phyloP scores from a whole-genome alignment of 2,329 filamentous ascomycete genomes.

The Tolypocladium ovalisporum region DNA sequence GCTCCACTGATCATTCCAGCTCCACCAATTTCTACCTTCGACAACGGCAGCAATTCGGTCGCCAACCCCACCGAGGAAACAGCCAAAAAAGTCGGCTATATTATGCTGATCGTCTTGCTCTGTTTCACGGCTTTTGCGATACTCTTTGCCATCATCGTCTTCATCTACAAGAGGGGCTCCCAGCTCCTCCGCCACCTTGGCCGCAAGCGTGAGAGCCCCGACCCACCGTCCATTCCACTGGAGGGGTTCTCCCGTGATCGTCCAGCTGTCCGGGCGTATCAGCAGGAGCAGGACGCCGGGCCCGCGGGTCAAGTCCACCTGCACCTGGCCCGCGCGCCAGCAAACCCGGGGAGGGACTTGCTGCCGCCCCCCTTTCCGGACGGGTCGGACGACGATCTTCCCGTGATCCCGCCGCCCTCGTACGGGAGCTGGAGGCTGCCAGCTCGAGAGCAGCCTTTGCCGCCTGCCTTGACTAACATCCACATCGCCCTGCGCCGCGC shows the following conservation, averaged over 20 bases:
- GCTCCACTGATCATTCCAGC: too few relatives aligned
- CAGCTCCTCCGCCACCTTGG: too few relatives aligned
- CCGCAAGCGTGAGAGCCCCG: too few relatives aligned
- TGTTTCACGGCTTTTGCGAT: too few relatives aligned
- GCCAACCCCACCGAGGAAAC: too few relatives aligned
- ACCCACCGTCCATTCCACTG: background rate
- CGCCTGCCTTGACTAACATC: background rate
- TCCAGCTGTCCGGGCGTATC: background rate
- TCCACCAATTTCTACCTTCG: too few relatives aligned
- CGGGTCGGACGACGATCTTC: background rate
- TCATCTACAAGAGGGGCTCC: too few relatives aligned
- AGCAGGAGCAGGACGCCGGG: background rate
- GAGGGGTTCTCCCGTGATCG: background rate
- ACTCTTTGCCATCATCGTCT: too few relatives aligned
- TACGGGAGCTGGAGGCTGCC: background rate
- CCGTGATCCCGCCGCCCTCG: constrained; percentile 1
- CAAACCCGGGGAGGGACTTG: background rate
- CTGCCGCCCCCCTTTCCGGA: background rate
- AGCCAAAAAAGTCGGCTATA: too few relatives aligned
- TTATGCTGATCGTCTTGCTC: too few relatives aligned
- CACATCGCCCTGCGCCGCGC: background rate
- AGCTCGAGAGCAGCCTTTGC: background rate
- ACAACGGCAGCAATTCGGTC: too few relatives aligned
- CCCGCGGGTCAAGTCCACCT: background rate
- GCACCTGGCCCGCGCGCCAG: background rate